Evolutionary conservation across 345 rosid species (phyloP).

Genomic region (Lenwebbia sp.): DNA sequence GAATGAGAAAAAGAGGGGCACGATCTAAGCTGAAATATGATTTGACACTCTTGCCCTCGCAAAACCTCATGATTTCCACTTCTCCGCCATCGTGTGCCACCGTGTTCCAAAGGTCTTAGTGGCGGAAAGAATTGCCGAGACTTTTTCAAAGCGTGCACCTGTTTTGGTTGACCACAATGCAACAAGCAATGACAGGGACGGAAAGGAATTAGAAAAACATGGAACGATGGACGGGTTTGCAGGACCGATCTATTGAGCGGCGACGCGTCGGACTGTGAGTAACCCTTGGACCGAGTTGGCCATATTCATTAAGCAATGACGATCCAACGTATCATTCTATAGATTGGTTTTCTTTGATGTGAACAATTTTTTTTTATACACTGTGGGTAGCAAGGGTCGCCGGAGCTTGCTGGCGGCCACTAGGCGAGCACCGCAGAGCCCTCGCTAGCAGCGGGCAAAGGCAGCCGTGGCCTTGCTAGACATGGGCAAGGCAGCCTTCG

Average conservation of each 20-base stretch:
- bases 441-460: too few species aligned
- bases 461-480: too few species aligned
- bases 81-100: not conserved
- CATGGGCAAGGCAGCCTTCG: too few species aligned
- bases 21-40: not conserved
- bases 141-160: not conserved
- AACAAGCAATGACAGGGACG: not conserved
- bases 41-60: not conserved
- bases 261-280: not conserved
- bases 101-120: not conserved
- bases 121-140: too few species aligned
- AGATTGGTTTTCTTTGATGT: not conserved
- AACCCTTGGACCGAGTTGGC: accelerated
- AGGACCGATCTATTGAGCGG: not conserved
- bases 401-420: accelerated
- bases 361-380: too few species aligned
- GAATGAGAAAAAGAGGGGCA: not conserved
- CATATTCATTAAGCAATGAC: accelerated
- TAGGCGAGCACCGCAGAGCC: too few species aligned
- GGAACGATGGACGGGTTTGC: not conserved
- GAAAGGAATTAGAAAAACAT: not conserved
- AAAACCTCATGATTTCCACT: not conserved
- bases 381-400: too few species aligned
- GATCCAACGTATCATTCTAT: accelerated
- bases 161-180: not conserved